Evolutionary conservation across 73 alveolate genomes (phyloP).

Genomic region (Paramecium caudatum): DNA sequence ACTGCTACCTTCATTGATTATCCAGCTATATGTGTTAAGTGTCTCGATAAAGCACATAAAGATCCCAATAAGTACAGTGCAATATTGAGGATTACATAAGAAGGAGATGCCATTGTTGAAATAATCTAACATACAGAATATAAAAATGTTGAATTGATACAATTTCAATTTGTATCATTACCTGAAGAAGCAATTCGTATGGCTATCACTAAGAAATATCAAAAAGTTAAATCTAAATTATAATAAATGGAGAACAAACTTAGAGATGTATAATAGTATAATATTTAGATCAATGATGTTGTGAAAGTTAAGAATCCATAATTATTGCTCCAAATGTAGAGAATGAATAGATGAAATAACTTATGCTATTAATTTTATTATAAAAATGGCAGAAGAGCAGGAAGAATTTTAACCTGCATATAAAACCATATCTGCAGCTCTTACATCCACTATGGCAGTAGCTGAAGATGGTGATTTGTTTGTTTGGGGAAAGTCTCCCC

Average conservation of each 20-base stretch:
- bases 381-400: conserved; percentile 50
- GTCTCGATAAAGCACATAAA: conserved; percentile 72
- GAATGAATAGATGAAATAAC: conserved; percentile 50
- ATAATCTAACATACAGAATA: conserved; percentile 74
- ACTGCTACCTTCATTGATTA: conserved; percentile 67
- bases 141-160: conserved; percentile 72
- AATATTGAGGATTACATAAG: conserved; percentile 46
- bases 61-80: conserved; percentile 64
- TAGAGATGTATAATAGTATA: not conserved
- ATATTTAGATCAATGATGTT: conserved; percentile 67
- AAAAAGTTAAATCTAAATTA: conserved; percentile 53
- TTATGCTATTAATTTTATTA: conserved; percentile 29
- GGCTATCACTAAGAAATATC: conserved; percentile 65
- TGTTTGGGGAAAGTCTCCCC: conserved; percentile 68
- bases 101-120: conserved; percentile 64
- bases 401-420: not conserved
- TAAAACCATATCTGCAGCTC: conserved; percentile 65
- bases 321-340: conserved; percentile 65
- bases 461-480: conserved; percentile 73
- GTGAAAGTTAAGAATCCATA: conserved; percentile 75
- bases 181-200: conserved; percentile 66
- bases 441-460: conserved; percentile 67
- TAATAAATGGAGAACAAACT: conserved; percentile 68
- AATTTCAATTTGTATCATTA: conserved; percentile 62
- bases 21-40: conserved; percentile 76